Evolutionary conservation across 1,284 basidiomycete genomes (phyloP), one percentile per base, ranked within the genome.

Genomic region (Limonomyces culmigenus): DNA sequence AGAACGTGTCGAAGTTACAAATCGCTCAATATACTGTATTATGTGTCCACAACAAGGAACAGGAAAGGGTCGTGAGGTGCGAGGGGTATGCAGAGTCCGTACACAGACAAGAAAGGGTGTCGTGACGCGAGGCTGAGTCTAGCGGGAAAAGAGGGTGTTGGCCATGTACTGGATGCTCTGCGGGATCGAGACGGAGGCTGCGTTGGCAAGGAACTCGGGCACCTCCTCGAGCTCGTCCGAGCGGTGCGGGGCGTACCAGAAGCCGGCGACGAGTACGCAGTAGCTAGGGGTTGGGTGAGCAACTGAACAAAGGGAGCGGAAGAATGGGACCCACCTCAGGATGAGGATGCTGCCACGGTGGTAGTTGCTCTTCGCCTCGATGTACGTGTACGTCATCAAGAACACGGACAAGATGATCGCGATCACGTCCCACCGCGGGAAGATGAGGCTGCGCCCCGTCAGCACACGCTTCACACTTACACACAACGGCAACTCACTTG

Each of bases 391-490:
- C 0, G 95, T 98, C 62, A 99, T 74, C 44, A 98, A 60, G 67
- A 98, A 99, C 56, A 93, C 86, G 2, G 87, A 83, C 19, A 92
- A 63, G 48, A 98, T 86, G 54, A 98, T 87, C 19, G 81, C 83
- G 44, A 98, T 79, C 33, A 95, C 88, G 53, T 99, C 95, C 93
- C 95, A 99, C 47, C 91, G 74, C 1, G 95, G 95, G 71, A 99
- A 97, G 44, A 98, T 92, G 39, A 99, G 70, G 15, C 89, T 95
- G 48, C 25, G 17, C 40, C 29, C 45, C 35, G 33, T 34, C 2
- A 44, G 29, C 43, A 39, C 16, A 40, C 25, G n/a, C 12, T 32
- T 31, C 20, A 16, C 23, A 30, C 5, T 5, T 29, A 30, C n/a
- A 31, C 13, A 34, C 23, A 21, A 8, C 23, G 12, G 16, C 29